Base-by-base conservation (phyloP, 371 early-diverging fungal species). In the Catenaria anguillulae region DNA sequence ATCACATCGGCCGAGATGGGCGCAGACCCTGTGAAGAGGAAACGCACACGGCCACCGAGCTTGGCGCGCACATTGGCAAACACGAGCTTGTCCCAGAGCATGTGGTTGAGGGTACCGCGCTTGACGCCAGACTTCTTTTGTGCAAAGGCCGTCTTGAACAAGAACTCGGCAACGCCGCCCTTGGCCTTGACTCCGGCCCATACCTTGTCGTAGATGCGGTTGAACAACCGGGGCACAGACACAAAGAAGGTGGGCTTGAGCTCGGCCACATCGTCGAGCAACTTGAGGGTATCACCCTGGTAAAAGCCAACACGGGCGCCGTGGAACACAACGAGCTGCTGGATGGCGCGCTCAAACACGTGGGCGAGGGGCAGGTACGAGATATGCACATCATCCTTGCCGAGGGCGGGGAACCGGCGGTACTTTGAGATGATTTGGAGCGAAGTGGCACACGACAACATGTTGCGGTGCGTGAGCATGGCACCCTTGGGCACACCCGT, bases 151-250 rank as follows among this genome's bases (percentile, higher is more conserved):
- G 10, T 65, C 66, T 40, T 75, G 77, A 62, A 92, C 85, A 31
- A 93, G 65, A 19, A 69, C 68, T 33, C 84, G 82, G 0, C 66
- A 69, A 71, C 1, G 79, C 56, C 24, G 80, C 82, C 19, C 83
- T 76, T 24, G 84, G 83, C 55, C 77, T 73, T 24, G 83, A 63
- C 0, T 31, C 79, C 73, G 17, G 81, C 79, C 43, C 79, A 70
- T 59, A 97, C 75, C 56, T 81, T 83, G 70, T 84, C 86, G 74
- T 93, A 84, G 64, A 64, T 78, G 60, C 73, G 76, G 87, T 96
- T 96, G 73, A 92, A 90, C 29, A 98, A 81, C 60, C 99, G 82
- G 33, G 99, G 99, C 8, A 99, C 99, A 8, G 90, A 84, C 29
- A 86, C 84, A 69, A 99, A 90, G 50, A 94, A 82, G 15, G 95